phyloP scores from a whole-genome alignment of 805 yeast species.

The Pichia cephalocereana region DNA sequence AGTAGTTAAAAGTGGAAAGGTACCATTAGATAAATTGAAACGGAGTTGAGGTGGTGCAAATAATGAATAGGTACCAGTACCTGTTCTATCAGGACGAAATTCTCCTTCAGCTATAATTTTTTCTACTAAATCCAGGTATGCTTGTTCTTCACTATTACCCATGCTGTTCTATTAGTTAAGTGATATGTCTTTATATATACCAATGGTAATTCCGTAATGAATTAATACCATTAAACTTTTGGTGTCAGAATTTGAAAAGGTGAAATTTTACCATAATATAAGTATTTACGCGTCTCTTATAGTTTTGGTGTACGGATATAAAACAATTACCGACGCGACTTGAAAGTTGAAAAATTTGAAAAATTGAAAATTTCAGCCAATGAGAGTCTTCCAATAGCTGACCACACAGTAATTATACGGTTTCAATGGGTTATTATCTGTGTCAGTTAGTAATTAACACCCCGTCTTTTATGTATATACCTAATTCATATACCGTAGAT shows the following conservation, averaged over 20 bases:
- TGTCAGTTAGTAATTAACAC: no score
- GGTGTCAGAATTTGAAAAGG: no score
- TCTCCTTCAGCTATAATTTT: conserved; percentile 80
- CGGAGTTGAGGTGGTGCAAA: conserved; percentile 96
- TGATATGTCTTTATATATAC: no score
- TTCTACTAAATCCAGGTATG: conserved; percentile 74
- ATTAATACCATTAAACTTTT: no score
- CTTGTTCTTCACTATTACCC: conserved; percentile 52
- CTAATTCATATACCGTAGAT: no score
- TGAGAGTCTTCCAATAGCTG: neutral
- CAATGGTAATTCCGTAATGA: no score
- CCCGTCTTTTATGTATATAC: neutral
- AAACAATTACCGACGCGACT: neutral
- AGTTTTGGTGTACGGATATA: neutral
- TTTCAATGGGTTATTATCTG: no score
- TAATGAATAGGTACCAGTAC: conserved; percentile 85
- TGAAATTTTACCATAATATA: no score
- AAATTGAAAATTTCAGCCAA: neutral
- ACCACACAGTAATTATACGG: neutral
- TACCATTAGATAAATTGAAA: conserved; percentile 61
- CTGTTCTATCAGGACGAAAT: conserved; percentile 90
- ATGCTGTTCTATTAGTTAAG: no score
- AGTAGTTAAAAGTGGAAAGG: conserved; percentile 85
- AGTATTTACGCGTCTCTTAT: neutral
- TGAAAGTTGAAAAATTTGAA: no score